Percentiles rank a stretch among this genome's conserved stretches.
These are phyloP conservation scores for Xylaria sp. DNA, from an alignment of 2,329 filamentous ascomycete species.

Conservation along the genomic window DNA sequence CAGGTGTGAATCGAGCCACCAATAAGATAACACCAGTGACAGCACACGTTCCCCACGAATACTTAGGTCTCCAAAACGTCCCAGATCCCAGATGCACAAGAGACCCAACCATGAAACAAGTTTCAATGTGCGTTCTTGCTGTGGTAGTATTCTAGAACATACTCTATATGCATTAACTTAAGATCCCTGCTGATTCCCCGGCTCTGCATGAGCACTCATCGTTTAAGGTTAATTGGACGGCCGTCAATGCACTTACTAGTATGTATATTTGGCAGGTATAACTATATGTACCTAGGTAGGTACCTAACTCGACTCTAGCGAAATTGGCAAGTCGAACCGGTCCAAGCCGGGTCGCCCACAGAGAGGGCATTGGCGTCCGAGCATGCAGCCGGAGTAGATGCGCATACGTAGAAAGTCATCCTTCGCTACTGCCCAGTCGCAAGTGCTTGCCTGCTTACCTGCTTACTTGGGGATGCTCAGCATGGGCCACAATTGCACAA, in stretches of 20 bases:
- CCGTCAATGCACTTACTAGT: background rate
- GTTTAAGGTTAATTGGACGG: background rate
- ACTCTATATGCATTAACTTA: background rate
- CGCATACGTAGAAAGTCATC: background rate
- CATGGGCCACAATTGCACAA: background rate
- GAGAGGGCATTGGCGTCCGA: slow-evolving; percentile 6
- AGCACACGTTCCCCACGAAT: background rate
- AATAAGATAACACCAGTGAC: background rate
- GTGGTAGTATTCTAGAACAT: slow-evolving; percentile 27
- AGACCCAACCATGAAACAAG: slow-evolving; percentile 14
- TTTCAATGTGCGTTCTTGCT: slow-evolving; percentile 10
- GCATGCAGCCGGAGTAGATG: slow-evolving; percentile 1
- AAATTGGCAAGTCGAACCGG: slow-evolving; percentile 16
- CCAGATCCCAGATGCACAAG: background rate
- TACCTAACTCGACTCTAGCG: background rate
- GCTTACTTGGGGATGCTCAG: background rate
- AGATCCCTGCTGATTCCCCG: slow-evolving; percentile 1
- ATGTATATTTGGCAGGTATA: too few relatives aligned
- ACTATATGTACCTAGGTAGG: too few relatives aligned
- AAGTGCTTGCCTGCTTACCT: too few relatives aligned
- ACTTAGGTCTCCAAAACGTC: slow-evolving; percentile 1
- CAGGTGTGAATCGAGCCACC: background rate
- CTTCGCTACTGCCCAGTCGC: background rate
- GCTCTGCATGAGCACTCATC: background rate
- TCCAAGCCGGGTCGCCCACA: slow-evolving; percentile 8